phyloP scores from a whole-genome alignment of 352 stramenopile genomes.

The Elongisporangium prolatum region DNA sequence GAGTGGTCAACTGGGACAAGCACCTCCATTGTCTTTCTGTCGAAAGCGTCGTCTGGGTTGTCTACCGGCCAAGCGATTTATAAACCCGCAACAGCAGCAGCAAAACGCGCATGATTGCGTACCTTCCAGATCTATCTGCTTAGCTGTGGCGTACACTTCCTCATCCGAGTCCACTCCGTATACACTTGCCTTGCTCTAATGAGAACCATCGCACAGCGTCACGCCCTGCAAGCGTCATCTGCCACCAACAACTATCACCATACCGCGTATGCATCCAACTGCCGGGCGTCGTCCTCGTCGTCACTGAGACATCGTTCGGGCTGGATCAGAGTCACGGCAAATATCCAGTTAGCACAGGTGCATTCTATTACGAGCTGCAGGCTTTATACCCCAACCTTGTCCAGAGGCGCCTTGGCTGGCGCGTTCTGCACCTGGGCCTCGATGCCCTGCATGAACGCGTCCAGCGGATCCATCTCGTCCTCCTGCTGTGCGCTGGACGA shows the following conservation, averaged over 20 bases:
- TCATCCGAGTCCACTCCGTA: constrained; percentile 52
- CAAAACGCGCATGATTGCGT: background rate
- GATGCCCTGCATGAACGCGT: constrained; percentile 85
- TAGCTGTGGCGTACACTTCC: constrained; percentile 69
- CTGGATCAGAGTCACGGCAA: constrained; percentile 3
- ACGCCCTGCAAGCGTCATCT: too few species aligned
- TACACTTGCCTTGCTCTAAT: background rate
- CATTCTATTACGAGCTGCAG: background rate
- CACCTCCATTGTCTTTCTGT: constrained; percentile 72
- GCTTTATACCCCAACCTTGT: constrained; percentile 25
- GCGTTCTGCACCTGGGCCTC: constrained; percentile 46
- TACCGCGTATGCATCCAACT: background rate
- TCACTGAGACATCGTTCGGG: constrained; percentile 30
- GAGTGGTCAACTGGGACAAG: constrained; percentile 68
- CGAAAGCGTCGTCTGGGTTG: constrained; percentile 16
- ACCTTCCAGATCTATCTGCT: constrained; percentile 32
- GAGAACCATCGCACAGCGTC: background rate
- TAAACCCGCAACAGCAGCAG: too few species aligned
- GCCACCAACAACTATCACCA: too few species aligned
- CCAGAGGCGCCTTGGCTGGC: constrained; percentile 13
- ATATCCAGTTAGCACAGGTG: background rate
- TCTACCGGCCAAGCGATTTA: too few species aligned
- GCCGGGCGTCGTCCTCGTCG: constrained; percentile 15
- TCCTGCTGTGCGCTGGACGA: constrained; percentile 5
- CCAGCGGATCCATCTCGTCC: constrained; percentile 75